Evolutionary conservation across 495 filamentous ascomycete species (phyloP).

Genomic region (Amphirosellinia nigrospora): DNA sequence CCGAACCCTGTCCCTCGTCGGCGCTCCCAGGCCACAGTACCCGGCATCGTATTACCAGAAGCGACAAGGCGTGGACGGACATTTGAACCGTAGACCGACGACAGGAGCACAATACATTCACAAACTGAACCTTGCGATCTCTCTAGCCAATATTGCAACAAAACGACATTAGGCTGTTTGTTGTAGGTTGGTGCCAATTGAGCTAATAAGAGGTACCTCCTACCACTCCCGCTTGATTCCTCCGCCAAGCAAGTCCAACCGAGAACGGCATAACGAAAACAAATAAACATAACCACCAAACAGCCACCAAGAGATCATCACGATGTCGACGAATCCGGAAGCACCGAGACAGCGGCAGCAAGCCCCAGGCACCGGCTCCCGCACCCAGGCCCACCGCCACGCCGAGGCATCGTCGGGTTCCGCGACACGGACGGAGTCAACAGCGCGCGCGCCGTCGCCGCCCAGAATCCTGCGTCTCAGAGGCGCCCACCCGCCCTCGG

Average conservation of each 20-base stretch:
- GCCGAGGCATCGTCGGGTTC: constrained; percentile 30
- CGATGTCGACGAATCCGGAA: constrained; percentile 30
- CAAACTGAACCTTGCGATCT: too few relatives aligned
- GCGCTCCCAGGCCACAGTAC: neutral
- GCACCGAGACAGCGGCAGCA: constrained; percentile 30
- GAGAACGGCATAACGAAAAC: neutral
- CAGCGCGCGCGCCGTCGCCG: constrained; percentile 28
- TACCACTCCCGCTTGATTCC: neutral
- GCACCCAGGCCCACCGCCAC: constrained; percentile 29
- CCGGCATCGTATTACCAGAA: neutral
- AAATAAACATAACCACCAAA: neutral
- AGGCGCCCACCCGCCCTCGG: constrained; percentile 44
- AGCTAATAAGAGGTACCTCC: too few relatives aligned
- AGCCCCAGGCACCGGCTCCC: constrained; percentile 7
- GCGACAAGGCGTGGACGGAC: neutral
- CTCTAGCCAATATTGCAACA: neutral
- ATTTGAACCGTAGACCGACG: neutral
- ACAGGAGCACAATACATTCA: neutral
- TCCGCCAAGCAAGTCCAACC: neutral
- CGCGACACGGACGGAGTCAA: constrained; percentile 31
- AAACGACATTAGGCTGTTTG: neutral
- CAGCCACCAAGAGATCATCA: neutral
- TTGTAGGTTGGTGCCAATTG: neutral
- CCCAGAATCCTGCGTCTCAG: constrained; percentile 55
- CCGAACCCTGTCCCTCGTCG: neutral